Percentiles rank a stretch among this genome's conserved stretches.
phyloP scores from a whole-genome alignment of 495 filamentous ascomycete genomes.

The Bombardia bombarda region DNA sequence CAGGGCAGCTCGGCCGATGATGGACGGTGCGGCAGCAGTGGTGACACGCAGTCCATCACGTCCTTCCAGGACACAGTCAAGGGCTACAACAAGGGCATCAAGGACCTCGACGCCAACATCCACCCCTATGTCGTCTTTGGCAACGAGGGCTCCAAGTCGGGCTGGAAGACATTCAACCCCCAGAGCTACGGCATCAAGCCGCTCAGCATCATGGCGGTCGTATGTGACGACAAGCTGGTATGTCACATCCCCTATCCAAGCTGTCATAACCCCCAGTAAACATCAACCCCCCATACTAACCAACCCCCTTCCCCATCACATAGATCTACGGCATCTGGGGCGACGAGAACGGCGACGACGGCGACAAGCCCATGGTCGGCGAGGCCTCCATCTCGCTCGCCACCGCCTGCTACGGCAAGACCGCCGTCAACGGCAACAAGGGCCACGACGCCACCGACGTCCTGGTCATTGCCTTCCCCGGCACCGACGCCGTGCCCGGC shows the following conservation, averaged over 20 bases:
- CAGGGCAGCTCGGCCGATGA: constrained; percentile 39
- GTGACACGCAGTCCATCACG: constrained; percentile 45
- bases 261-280: no score
- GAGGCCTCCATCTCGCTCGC: constrained; percentile 52
- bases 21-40: constrained; percentile 40
- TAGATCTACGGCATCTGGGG: constrained; percentile 66
- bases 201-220: constrained; percentile 55
- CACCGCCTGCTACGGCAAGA: constrained; percentile 45
- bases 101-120: constrained; percentile 51
- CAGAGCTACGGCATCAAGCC: constrained; percentile 44
- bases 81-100: constrained; percentile 37
- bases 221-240: constrained; percentile 51
- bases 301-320: no score
- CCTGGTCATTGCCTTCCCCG: constrained; percentile 46
- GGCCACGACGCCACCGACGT: constrained; percentile 45
- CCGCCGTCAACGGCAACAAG: constrained; percentile 37
- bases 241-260: no score
- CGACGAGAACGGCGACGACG: constrained; percentile 51
- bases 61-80: constrained; percentile 43
- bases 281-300: no score
- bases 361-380: constrained; percentile 38
- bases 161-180: constrained; percentile 44
- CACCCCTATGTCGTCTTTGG: constrained; percentile 63
- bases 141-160: constrained; percentile 37
- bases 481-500: constrained; percentile 6